These are phyloP conservation scores for Chaetomium strumarium DNA, from an alignment of 2,329 filamentous ascomycete genomes.

Conservation along the genomic window DNA sequence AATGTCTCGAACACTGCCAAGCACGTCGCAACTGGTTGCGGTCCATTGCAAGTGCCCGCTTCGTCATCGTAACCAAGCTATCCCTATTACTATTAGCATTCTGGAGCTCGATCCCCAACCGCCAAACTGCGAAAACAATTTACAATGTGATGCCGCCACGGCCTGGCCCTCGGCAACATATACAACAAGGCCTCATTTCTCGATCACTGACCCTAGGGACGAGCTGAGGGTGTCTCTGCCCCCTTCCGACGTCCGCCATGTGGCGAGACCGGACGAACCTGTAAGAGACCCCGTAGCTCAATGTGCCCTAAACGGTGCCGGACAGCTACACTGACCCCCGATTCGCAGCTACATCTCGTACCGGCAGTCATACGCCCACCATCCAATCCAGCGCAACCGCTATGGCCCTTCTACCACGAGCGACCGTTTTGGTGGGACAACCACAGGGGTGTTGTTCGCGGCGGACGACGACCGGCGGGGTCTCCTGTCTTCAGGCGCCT, in stretches of 20 bases:
- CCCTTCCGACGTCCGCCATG: slow-evolving; percentile 61
- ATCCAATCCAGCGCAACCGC: slow-evolving; percentile 78
- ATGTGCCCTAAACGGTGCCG: background rate
- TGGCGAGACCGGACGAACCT: slow-evolving; percentile 99
- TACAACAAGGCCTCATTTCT: slow-evolving; percentile 13
- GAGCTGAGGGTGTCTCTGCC: slow-evolving; percentile 23
- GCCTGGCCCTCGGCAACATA: slow-evolving; percentile 16
- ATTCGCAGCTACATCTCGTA: slow-evolving; percentile 85
- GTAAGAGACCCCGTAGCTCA: slow-evolving; percentile 47
- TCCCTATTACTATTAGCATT: slow-evolving; percentile 6
- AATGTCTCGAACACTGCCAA: too few species aligned
- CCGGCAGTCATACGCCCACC: slow-evolving; percentile 95
- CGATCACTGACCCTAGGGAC: slow-evolving; percentile 8
- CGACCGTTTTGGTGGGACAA: slow-evolving; percentile 39
- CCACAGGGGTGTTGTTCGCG: slow-evolving; percentile 55
- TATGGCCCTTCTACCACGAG: slow-evolving; percentile 43
- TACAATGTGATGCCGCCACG: slow-evolving; percentile 22
- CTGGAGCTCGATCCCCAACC: slow-evolving; percentile 8
- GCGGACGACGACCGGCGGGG: slow-evolving; percentile 58
- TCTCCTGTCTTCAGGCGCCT: slow-evolving; percentile 73
- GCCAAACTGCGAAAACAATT: slow-evolving; percentile 17
- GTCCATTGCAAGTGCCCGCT: slow-evolving; percentile 14
- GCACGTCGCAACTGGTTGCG: background rate
- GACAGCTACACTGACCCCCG: background rate
- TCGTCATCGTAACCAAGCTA: slow-evolving; percentile 14